Evolutionary conservation across 768 basidiomycete species (phyloP).

Genomic region (Lepiota brunneoincarnata): DNA sequence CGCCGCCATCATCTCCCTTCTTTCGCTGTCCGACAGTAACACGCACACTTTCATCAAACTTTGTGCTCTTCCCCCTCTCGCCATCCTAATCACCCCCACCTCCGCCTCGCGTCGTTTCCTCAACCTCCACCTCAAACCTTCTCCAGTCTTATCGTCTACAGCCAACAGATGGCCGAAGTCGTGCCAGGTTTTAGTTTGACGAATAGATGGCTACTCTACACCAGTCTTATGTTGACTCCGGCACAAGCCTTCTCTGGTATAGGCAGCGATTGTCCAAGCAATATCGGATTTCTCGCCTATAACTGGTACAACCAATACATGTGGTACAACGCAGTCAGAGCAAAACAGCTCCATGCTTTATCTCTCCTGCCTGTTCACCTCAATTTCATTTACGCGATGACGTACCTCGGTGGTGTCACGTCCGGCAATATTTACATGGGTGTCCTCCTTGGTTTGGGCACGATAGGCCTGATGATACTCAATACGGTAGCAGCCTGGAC

Average conservation of each 20-base stretch:
- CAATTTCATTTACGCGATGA: slow-evolving; percentile 13
- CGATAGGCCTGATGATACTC: slow-evolving; percentile 10
- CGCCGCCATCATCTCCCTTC: too few relatives aligned
- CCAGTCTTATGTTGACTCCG: slow-evolving; percentile 12
- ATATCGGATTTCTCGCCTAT: slow-evolving; percentile 15
- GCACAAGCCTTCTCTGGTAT: slow-evolving; percentile 10
- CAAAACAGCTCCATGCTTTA: slow-evolving; percentile 11
- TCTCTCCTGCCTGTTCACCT: slow-evolving; percentile 8
- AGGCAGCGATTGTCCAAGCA: slow-evolving; percentile 11
- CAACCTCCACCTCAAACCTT: too few relatives aligned
- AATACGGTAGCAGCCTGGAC: slow-evolving; percentile 12
- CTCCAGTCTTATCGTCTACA: too few relatives aligned
- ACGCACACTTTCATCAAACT: too few relatives aligned
- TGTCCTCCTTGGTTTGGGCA: slow-evolving; percentile 4
- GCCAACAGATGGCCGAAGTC: background rate
- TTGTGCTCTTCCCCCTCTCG: too few relatives aligned
- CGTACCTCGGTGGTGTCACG: slow-evolving; percentile 12
- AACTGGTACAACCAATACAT: slow-evolving; percentile 14
- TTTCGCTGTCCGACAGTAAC: too few relatives aligned
- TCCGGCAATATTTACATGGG: slow-evolving; percentile 10
- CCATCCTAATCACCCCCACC: too few relatives aligned
- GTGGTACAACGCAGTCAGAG: slow-evolving; percentile 12
- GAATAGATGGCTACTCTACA: slow-evolving; percentile 13
- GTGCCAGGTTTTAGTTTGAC: slow-evolving; percentile 11
- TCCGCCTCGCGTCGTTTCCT: too few relatives aligned